Conservation (phyloP, 176 grass and related monocot genomes). For the Phoenix dactylifera region DNA sequence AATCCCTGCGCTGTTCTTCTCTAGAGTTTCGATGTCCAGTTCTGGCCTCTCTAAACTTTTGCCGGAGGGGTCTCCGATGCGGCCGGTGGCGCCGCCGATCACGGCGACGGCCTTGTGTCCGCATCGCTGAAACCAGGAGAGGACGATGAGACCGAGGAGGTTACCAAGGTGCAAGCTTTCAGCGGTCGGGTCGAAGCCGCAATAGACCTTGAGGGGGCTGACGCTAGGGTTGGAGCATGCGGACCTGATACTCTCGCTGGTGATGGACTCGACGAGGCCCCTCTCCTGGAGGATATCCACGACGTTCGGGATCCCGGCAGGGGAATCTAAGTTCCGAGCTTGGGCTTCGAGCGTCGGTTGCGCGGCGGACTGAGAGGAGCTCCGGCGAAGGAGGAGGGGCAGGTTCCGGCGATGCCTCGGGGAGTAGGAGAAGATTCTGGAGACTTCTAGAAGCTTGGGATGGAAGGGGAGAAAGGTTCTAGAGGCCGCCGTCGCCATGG, state of each 20-base stretch:
- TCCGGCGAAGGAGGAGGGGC: constrained; percentile 13
- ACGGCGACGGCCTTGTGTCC: constrained; percentile 65
- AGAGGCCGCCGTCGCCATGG: constrained; percentile 35
- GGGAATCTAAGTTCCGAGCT: not conserved
- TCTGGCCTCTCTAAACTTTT: constrained; percentile 80
- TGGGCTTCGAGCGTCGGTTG: not conserved
- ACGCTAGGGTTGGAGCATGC: constrained; percentile 7
- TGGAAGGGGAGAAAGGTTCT: constrained; percentile 35
- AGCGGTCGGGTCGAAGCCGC: constrained; percentile 78
- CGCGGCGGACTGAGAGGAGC: constrained; percentile 2
- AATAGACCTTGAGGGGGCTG: constrained; percentile 59
- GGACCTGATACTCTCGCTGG: constrained; percentile 44
- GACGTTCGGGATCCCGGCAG: constrained; percentile 24
- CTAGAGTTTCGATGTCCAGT: constrained; percentile 37
- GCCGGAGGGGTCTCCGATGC: constrained; percentile 72
- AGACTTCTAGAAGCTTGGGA: constrained; percentile 16
- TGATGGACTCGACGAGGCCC: constrained; percentile 65
- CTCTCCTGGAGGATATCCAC: constrained; percentile 76
- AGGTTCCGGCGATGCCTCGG: not conserved
- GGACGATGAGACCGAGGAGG: constrained; percentile 65
- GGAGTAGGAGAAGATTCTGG: constrained; percentile 11
- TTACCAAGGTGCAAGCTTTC: constrained; percentile 89
- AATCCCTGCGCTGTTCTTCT: constrained; percentile 47
- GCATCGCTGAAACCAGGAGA: constrained; percentile 88
- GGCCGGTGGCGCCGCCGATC: constrained; percentile 62